Base-by-base conservation (phyloP, 805 yeast genomes). In the Teunomyces stri region DNA sequence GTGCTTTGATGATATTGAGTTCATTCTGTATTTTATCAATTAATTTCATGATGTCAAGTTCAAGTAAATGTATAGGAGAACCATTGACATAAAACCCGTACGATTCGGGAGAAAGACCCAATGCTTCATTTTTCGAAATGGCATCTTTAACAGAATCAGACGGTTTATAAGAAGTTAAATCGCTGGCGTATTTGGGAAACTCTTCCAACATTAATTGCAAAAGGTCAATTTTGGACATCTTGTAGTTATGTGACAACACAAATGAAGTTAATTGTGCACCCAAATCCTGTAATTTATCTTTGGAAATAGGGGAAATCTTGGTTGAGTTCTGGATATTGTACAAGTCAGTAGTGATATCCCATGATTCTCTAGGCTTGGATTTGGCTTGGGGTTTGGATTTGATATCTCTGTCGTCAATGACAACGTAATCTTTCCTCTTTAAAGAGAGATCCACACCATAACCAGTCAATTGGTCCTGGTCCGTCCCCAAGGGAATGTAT, bases 51-150 rank as follows among this genome's bases (percentile, higher is more conserved):
- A 75, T 49, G 48, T 77, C 77, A 5, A 72, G 66, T 33, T 75
- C 73, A 0, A 70, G 56, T 1, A 70, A 70, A n/a, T 79, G 66
- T 1, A 84, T 61, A 1, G 82, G 72, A 0, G 85, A 79, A 1
- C 96, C 96, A 62, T 90, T 89, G 15, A 89, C 56, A 51, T 80
- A 85, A 1, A 91, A 48, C 1, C 86, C 87, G 28, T 69, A 58
- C 1, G 71, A 58, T 2, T 69, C 74, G 5, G 68, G 54, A 1
- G 70, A 58, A 2, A 72, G 52, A 0, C 82, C 82, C 4, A 62
- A 30, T 13, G 58, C 57, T 22, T 62, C 68, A 52, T 76, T 76
- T 3, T 45, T 45, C 3, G 54, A 43, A 1, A 70, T 54, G 25
- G 57, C 58, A 4, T 52, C 56, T 46, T 60, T 46, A 2, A 77